Evolutionary conservation across 768 basidiomycete species (phyloP).

Genomic region (Pholiota microspora): DNA sequence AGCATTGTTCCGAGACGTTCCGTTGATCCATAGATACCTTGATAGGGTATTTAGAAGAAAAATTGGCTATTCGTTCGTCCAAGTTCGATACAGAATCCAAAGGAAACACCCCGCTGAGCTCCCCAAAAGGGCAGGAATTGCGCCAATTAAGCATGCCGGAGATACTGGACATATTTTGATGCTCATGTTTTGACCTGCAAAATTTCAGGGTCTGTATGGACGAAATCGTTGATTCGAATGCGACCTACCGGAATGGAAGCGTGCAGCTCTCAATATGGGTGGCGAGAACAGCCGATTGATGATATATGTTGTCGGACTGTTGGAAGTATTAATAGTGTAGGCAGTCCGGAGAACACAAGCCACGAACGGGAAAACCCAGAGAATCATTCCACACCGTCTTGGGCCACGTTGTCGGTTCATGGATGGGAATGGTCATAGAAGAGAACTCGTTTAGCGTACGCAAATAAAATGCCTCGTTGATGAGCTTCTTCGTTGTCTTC

Average conservation of each 20-base stretch:
- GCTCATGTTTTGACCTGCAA: constrained; percentile 26
- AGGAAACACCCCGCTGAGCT: constrained; percentile 56
- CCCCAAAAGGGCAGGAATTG: constrained; percentile 50
- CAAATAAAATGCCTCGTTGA: constrained; percentile 66
- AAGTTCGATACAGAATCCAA: constrained; percentile 30
- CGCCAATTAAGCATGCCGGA: constrained; percentile 51
- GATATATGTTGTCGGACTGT: constrained; percentile 39
- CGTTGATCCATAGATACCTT: constrained; percentile 21
- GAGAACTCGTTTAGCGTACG: constrained; percentile 48
- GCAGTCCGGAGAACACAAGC: constrained; percentile 7
- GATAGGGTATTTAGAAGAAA: constrained; percentile 32
- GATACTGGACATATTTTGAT: constrained; percentile 42
- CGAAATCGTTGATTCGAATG: neutral
- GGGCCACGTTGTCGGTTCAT: constrained; percentile 43
- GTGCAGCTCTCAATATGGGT: constrained; percentile 58
- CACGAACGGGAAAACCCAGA: constrained; percentile 13
- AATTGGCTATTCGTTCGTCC: constrained; percentile 30
- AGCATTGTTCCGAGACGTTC: neutral
- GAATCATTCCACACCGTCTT: constrained; percentile 14
- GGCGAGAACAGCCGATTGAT: constrained; percentile 57
- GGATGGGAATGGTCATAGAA: constrained; percentile 50
- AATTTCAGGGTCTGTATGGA: neutral
- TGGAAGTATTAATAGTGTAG: constrained; percentile 9
- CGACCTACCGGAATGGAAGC: constrained; percentile 52
- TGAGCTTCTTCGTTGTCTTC: constrained; percentile 35